Conservation (phyloP, 148 eudicot genomes). For the Nepenthes gracilis region DNA sequence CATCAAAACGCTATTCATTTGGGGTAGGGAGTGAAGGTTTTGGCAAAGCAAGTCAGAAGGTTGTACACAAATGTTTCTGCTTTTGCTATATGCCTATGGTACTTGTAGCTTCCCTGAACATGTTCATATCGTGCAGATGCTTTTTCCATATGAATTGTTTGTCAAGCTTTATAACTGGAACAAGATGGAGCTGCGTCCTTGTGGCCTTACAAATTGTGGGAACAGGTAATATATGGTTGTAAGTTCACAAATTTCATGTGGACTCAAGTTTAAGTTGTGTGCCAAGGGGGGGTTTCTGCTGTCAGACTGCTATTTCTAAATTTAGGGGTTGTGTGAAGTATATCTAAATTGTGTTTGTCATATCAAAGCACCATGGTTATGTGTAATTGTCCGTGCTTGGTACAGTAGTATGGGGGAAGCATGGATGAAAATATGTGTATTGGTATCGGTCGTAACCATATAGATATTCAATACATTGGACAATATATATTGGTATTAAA, state of each 20-base stretch:
- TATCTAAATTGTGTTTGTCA: no score
- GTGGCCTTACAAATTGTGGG: conserved; percentile 73
- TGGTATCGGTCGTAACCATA: no score
- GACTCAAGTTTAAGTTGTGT: neutral
- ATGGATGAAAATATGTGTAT: no score
- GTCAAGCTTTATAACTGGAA: conserved; percentile 84
- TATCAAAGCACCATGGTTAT: no score
- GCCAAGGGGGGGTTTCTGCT: neutral
- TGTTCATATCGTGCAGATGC: conserved; percentile 33
- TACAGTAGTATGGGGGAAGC: no score
- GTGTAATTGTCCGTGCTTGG: no score
- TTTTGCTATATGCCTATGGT: neutral
- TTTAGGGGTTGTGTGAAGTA: no score
- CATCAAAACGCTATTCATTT: conserved; percentile 17
- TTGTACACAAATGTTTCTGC: neutral
- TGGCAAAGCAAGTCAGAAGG: conserved; percentile 43
- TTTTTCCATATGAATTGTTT: conserved; percentile 64
- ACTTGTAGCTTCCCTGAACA: neutral
- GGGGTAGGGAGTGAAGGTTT: conserved; percentile 28
- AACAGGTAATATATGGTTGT: conserved; percentile 43
- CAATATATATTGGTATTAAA: no score
- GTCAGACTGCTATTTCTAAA: neutral
- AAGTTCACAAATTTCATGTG: neutral
- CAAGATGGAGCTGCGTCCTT: conserved; percentile 58
- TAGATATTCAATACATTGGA: no score